Evolutionary conservation across 2,329 filamentous ascomycete species (phyloP).

Genomic region (Fusarium mundagurra): DNA sequence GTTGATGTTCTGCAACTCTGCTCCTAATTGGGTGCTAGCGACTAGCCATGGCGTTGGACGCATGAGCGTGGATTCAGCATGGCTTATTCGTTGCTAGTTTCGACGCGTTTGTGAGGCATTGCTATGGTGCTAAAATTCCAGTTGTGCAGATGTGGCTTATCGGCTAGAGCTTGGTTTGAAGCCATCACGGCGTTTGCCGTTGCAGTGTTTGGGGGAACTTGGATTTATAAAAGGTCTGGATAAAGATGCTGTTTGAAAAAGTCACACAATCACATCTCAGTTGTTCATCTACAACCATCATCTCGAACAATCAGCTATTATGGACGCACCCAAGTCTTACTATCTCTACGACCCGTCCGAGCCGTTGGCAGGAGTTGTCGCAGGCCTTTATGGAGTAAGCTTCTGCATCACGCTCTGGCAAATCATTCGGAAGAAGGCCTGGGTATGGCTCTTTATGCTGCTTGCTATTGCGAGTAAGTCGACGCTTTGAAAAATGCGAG

Average conservation of each 20-base stretch:
- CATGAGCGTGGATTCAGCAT: background rate
- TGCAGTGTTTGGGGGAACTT: background rate
- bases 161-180: background rate
- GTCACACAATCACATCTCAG: background rate
- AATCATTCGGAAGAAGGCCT: constrained; percentile 28
- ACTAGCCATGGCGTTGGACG: background rate
- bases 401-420: constrained; percentile 30
- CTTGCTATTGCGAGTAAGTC: constrained; percentile 31
- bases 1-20: background rate
- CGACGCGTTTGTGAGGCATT: constrained; percentile 2
- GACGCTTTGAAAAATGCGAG: accelerated
- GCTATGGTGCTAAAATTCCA: background rate
- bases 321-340: constrained; percentile 19
- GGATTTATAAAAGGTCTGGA: background rate
- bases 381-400: constrained; percentile 28
- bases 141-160: background rate
- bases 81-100: background rate
- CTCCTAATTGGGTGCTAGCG: background rate
- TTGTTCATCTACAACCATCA: background rate
- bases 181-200: background rate
- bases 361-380: constrained; percentile 28
- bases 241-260: background rate
- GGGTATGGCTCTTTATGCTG: constrained; percentile 34
- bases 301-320: background rate
- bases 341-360: constrained; percentile 33